A percentile compares a stretch with the other conserved stretches of the same genome.
Conservation (phyloP, 495 filamentous ascomycete genomes). For the Trichoderma orchidacearum region DNA sequence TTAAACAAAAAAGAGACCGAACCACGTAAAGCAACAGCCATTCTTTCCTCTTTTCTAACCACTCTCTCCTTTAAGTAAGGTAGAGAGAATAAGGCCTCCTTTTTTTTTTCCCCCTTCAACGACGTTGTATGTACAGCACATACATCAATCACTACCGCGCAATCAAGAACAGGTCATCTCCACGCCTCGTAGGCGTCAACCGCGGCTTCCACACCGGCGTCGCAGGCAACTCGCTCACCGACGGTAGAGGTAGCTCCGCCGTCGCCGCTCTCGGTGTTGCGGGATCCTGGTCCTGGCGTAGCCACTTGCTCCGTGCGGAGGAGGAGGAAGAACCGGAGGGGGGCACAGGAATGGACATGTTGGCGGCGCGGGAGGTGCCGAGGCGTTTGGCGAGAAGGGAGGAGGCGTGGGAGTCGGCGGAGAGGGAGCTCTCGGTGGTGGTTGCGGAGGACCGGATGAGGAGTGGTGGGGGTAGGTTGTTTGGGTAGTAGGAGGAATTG, state of each 20-base stretch:
- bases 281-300: conserved; percentile 3
- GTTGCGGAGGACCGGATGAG: conserved; percentile 7
- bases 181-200: conserved; percentile 30
- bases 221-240: conserved; percentile 13
- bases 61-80: no score
- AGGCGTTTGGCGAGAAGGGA: conserved; percentile 34
- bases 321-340: conserved; percentile 1
- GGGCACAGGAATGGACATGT: conserved; percentile 18
- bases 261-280: background rate
- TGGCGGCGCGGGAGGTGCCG: conserved; percentile 29
- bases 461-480: conserved; percentile 1
- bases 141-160: no score
- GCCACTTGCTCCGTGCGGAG: conserved; percentile 8
- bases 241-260: conserved; percentile 3
- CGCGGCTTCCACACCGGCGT: conserved; percentile 39
- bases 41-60: background rate
- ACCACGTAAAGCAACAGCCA: background rate
- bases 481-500: background rate
- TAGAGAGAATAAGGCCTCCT: no score
- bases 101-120: no score
- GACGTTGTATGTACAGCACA: no score
- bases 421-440: conserved; percentile 6
- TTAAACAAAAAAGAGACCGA: background rate
- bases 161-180: conserved; percentile 29
- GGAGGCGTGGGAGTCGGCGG: conserved; percentile 8